A percentile compares a stretch with the other conserved stretches of the same genome.
phyloP scores from a whole-genome alignment of 2,329 filamentous ascomycete species.

The Diplocarpon rosae region DNA sequence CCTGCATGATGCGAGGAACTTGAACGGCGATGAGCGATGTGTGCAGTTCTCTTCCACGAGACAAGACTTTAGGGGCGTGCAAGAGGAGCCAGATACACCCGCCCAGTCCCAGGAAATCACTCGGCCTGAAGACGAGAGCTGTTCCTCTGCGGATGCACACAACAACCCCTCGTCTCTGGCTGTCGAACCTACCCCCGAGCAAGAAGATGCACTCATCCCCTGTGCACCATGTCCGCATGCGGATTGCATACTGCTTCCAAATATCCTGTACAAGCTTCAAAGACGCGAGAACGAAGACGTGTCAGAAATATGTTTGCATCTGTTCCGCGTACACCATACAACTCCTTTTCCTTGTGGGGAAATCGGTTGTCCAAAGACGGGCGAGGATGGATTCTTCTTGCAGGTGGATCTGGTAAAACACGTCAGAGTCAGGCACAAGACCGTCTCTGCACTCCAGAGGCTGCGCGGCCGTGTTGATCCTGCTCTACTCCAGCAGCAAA shows the following conservation, averaged over 20 bases:
- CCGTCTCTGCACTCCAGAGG: conserved; percentile 13
- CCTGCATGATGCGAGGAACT: conserved; percentile 15
- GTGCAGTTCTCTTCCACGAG: conserved; percentile 1
- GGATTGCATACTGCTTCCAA: conserved; percentile 13
- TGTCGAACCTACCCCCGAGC: conserved; percentile 2
- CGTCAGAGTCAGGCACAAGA: conserved; percentile 18
- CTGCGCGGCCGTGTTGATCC: conserved; percentile 19
- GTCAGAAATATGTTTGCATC: conserved; percentile 21
- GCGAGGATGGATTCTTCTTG: conserved; percentile 21
- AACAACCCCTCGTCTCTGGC: conserved; percentile 3
- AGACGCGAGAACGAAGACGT: conserved; percentile 16
- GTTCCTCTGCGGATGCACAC: background rate
- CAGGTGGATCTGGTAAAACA: conserved; percentile 19
- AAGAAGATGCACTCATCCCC: conserved; percentile 4
- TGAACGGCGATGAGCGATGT: conserved; percentile 3
- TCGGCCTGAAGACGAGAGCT: background rate
- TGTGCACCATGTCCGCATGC: conserved; percentile 20
- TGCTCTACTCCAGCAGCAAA: conserved; percentile 12
- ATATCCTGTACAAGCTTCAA: conserved; percentile 15
- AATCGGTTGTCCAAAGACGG: conserved; percentile 15
- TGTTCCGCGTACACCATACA: conserved; percentile 18
- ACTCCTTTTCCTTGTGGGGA: conserved; percentile 24
- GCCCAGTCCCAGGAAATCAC: background rate
- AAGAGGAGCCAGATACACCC: background rate
- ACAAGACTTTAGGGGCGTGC: background rate